phyloP scores from a whole-genome alignment of 2,329 filamentous ascomycete genomes.

The Harringtonia lauricola region DNA sequence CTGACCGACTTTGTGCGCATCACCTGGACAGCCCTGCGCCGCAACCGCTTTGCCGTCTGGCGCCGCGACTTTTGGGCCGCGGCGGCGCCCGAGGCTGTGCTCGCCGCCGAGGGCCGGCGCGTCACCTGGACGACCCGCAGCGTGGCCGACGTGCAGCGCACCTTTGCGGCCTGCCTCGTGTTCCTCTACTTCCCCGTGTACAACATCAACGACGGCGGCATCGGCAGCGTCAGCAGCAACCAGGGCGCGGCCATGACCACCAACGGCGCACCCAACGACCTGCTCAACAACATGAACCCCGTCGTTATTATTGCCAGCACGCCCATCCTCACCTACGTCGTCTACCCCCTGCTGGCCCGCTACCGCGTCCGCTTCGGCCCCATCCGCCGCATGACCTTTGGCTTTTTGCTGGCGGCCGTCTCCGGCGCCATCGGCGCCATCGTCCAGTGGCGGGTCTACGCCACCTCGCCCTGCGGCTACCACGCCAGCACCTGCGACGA shows the following conservation, averaged over 20 bases:
- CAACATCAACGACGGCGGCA: slow-evolving; percentile 27
- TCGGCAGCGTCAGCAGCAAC: slow-evolving; percentile 23
- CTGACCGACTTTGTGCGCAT: slow-evolving; percentile 48
- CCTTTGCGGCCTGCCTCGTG: slow-evolving; percentile 28
- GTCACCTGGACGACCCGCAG: slow-evolving; percentile 55
- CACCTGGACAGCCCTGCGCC: slow-evolving; percentile 41
- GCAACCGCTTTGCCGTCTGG: slow-evolving; percentile 38
- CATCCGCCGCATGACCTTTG: slow-evolving; percentile 44
- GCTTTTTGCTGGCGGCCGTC: slow-evolving; percentile 34
- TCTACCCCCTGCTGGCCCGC: slow-evolving; percentile 48
- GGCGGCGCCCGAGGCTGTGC: slow-evolving; percentile 43
- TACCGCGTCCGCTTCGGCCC: slow-evolving; percentile 43
- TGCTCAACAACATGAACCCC: slow-evolving; percentile 48
- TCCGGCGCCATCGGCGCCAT: slow-evolving; percentile 39
- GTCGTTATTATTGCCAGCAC: slow-evolving; percentile 48
- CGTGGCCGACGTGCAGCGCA: slow-evolving; percentile 53
- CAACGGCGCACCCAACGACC: slow-evolving; percentile 47
- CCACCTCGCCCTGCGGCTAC: slow-evolving; percentile 40
- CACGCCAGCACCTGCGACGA: slow-evolving; percentile 27
- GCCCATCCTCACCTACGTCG: slow-evolving; percentile 35
- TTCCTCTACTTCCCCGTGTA: slow-evolving; percentile 30
- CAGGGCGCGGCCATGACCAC: slow-evolving; percentile 30
- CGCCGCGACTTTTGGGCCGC: slow-evolving; percentile 45
- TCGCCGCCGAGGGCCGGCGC: slow-evolving; percentile 30
- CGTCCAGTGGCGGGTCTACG: slow-evolving; percentile 48